Conservation (phyloP, 2,329 filamentous ascomycete genomes). For the Tolypocladium ovalisporum region DNA sequence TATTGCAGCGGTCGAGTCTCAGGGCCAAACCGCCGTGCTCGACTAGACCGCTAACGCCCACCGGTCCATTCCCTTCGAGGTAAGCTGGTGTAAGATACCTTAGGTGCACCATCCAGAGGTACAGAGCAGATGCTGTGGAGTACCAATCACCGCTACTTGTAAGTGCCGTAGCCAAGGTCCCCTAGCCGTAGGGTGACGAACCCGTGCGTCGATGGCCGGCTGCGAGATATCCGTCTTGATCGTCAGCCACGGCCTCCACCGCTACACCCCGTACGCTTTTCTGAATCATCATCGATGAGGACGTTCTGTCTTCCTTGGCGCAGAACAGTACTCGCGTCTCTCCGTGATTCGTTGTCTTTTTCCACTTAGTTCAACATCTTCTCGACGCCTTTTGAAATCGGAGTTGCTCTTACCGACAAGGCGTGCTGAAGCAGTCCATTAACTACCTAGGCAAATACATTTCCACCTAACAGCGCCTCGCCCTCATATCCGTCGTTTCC, state of each 20-base stretch:
- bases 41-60: background rate
- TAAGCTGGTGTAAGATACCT: background rate
- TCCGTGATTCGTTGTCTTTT: background rate
- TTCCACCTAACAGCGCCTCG: background rate
- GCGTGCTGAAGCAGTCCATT: background rate
- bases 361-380: background rate
- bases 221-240: background rate
- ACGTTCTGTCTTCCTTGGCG: background rate
- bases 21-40: background rate
- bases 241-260: background rate
- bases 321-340: background rate
- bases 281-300: no score
- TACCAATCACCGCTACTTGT: background rate
- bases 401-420: background rate
- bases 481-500: background rate
- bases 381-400: background rate
- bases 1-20: background rate
- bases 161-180: background rate
- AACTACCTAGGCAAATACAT: background rate
- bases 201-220: background rate
- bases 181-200: background rate
- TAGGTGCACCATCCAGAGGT: background rate
- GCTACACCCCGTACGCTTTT: background rate
- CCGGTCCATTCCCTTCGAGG: background rate
- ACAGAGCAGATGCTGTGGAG: background rate